Base-by-base conservation (phyloP, 768 basidiomycete species). In the Suillus discolor region DNA sequence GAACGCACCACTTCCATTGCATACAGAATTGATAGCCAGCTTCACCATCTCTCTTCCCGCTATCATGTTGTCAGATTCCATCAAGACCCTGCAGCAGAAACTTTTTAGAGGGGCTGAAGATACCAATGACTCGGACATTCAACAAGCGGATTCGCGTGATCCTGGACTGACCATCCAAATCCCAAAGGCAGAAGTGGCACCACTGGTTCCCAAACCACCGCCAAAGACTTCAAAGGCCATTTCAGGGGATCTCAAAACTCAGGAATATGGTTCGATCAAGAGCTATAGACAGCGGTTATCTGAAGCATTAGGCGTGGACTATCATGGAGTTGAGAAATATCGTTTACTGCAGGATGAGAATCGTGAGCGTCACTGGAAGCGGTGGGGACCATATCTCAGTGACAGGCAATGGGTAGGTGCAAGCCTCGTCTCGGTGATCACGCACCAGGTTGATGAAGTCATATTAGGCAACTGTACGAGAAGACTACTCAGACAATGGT, bases 331-430 rank as follows among this genome's bases (percentile, higher is more conserved):
- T 28, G 97, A 99, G 80, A 87, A 87, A 69, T 83, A 91, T 77
- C 87, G 96, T 59, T 86, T 99, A n/a, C 79, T 88, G 59, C 92
- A 98, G 72, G 93, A 95, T 69, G 89, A 85, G 65, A 81, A 83
- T 60, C 90, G 87, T 70, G 89, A 93, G 69, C 84, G 84, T 60
- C 96, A 99, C 77, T 99, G 97, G 97, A 99, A 99, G 79, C 85
- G 94, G 71, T 99, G 97, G 97, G 97, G 97, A 23, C 97, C 97
- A 18, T 99, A 99, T 81, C 85, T 99, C 62, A 91, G 90, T 65
- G 97, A 99, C 78, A 85, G 97, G 65, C 97, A 99, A 83, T 99
- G 97, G 97, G 97, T 94, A 67, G 69, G 90, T 42, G 18, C 59
- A 42, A 13, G 41, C 20, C 28, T 25, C 16, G 28, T 59, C 11